Percentiles rank a stretch among this genome's conserved stretches.
These are phyloP conservation scores for Calonectria multiphialidica DNA, from an alignment of 2,329 filamentous ascomycete species.

Conservation along the genomic window DNA sequence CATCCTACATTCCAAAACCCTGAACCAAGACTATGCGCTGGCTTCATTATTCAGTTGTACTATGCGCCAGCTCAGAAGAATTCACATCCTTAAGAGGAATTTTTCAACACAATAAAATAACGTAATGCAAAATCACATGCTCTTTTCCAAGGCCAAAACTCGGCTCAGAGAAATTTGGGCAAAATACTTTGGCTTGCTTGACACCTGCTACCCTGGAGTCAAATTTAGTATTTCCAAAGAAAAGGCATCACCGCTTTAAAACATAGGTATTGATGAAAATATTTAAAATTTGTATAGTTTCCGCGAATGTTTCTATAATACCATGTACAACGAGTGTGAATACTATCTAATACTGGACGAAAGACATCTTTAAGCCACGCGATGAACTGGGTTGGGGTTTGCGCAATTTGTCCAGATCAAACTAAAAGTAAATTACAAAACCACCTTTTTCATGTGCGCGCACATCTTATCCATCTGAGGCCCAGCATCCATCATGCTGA, in stretches of 20 bases:
- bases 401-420: not conserved
- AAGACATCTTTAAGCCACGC: not conserved
- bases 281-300: not conserved
- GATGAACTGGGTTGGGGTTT: too few relatives aligned
- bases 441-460: conserved; percentile 7
- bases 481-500: conserved; percentile 38
- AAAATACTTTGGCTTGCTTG: not conserved
- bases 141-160: too few relatives aligned
- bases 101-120: too few relatives aligned
- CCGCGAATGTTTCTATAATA: not conserved
- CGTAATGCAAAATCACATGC: too few relatives aligned
- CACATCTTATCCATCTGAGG: conserved; percentile 35
- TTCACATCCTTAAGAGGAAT: too few relatives aligned
- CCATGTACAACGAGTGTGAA: conserved; percentile 7
- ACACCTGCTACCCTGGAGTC: not conserved
- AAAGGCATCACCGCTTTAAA: not conserved
- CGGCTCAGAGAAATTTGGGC: too few relatives aligned
- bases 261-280: too few relatives aligned
- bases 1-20: too few relatives aligned
- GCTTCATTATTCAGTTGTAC: too few relatives aligned
- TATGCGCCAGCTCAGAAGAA: too few relatives aligned
- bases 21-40: too few relatives aligned
- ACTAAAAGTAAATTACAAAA: conserved; percentile 6
- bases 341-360: not conserved
- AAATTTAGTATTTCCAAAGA: too few relatives aligned